Base-by-base conservation (phyloP, 2,329 filamentous ascomycete genomes). In the Fusarium coffeatum region DNA sequence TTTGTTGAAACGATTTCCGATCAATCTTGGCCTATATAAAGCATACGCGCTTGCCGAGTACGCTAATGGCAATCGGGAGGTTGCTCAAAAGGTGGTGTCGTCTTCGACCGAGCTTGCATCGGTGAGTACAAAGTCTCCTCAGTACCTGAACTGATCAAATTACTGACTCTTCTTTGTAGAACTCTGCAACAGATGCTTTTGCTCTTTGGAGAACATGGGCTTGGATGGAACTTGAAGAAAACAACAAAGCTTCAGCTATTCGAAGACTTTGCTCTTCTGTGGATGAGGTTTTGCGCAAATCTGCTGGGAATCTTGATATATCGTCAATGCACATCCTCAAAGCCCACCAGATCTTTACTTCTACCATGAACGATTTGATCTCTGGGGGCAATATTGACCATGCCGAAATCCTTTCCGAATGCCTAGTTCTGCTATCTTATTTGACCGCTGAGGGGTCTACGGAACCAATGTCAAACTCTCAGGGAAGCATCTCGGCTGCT, bases 11-110 rank as follows among this genome's bases (percentile, higher is more conserved):
- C 85, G 84, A 49, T 87, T 88, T 58, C 83, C 89, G 0, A 83
- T 87, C 2, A 91, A 89, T 71, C 77, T 92, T 5, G 82, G 84
- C 16, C 82, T 98, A 1, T 98, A 97, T 79, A 92, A 93, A 71
- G 88, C 90, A 1, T 97, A 95, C 75, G 93, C 91, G 0, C 80
- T 93, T 16, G 88, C 93, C 6, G 93, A 97, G 78, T 84, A 81
- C 69, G 82, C 83, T 2, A 85, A 85, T 30, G 87, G 85, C 0
- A 90, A 91, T 25, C 71, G 76, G 3, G 83, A 87, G 1, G 82
- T 88, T 48, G 90, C 91, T 7, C 81, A 84, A 23, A 89, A 88
- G 54, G 89, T 96, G 1, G 87, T 95, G 73, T 78, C 84, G 3
- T 90, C 91, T 2, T 90, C 93, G 3, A 82, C 93, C 5, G 61